These are phyloP conservation scores for Trypanosoma mega DNA, from an alignment of 208 protist species.

Conservation along the genomic window DNA sequence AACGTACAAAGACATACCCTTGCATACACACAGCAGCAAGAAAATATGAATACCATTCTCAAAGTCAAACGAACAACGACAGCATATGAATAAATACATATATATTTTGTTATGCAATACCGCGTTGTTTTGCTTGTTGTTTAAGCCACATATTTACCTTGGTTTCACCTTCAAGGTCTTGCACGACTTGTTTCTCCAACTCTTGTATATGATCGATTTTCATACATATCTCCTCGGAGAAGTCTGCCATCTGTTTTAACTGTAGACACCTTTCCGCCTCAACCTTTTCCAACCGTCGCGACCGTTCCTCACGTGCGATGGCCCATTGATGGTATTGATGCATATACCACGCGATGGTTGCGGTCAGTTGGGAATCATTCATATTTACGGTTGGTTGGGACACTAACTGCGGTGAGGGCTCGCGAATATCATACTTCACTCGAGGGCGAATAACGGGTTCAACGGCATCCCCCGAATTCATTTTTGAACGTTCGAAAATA, in stretches of 20 bases:
- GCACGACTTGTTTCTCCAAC: constrained; percentile 14
- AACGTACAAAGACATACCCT: too few species aligned
- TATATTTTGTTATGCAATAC: too few species aligned
- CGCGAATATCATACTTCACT: too few species aligned
- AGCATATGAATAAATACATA: too few species aligned
- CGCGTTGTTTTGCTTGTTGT: constrained; percentile 4
- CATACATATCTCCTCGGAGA: constrained; percentile 9
- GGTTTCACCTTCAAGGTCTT: background rate
- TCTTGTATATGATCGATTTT: constrained; percentile 2
- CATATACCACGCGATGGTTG: background rate
- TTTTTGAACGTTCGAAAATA: too few species aligned
- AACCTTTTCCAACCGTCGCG: constrained; percentile 7
- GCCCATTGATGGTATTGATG: background rate
- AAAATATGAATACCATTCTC: too few species aligned
- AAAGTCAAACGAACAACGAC: too few species aligned
- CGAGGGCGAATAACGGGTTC: too few species aligned
- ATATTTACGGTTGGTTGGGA: background rate
- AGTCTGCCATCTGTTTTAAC: constrained; percentile 10
- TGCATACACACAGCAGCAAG: too few species aligned
- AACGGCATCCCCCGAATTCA: too few species aligned
- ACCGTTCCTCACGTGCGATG: background rate
- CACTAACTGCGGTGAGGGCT: too few species aligned
- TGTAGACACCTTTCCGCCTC: background rate
- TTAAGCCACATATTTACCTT: constrained; percentile 8
- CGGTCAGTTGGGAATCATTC: background rate